Percentiles rank a stretch among this genome's conserved stretches.
Conservation (phyloP, 352 stramenopile genomes). For the Globisporangium yorkense region DNA sequence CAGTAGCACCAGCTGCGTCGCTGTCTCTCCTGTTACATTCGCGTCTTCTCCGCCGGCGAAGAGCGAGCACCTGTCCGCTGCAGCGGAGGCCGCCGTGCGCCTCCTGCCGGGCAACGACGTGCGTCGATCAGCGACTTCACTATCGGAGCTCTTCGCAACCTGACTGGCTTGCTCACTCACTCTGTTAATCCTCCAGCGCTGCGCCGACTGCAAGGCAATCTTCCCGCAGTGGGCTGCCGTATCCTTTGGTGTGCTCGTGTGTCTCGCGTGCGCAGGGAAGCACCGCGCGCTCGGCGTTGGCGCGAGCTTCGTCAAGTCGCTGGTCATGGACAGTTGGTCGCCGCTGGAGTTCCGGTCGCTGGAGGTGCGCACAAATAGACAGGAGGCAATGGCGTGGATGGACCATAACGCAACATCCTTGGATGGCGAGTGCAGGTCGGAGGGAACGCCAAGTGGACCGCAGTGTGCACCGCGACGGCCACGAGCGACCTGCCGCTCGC, state of each 20-base stretch:
- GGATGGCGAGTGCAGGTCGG: conserved; percentile 17
- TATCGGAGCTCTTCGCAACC: neutral
- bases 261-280: conserved; percentile 62
- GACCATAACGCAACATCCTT: neutral
- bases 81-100: conserved; percentile 48
- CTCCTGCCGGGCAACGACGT: conserved; percentile 74
- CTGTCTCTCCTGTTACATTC: too few relatives aligned
- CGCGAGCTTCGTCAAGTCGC: conserved; percentile 81
- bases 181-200: conserved; percentile 35
- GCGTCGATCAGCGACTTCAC: conserved; percentile 12
- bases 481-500: conserved; percentile 34
- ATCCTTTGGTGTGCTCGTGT: conserved; percentile 80
- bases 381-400: neutral
- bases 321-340: conserved; percentile 77
- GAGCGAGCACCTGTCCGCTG: conserved; percentile 33
- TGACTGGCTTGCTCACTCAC: neutral
- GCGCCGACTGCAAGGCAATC: conserved; percentile 72
- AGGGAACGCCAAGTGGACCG: conserved; percentile 78
- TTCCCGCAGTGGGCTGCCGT: conserved; percentile 82
- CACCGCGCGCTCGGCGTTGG: conserved; percentile 77
- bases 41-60: neutral
- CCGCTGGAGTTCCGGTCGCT: conserved; percentile 39
- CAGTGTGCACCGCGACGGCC: conserved; percentile 50
- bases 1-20: neutral
- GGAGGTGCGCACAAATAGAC: conserved; percentile 18